phyloP scores from a whole-genome alignment of 768 basidiomycete species.

The Boletales sp. region DNA sequence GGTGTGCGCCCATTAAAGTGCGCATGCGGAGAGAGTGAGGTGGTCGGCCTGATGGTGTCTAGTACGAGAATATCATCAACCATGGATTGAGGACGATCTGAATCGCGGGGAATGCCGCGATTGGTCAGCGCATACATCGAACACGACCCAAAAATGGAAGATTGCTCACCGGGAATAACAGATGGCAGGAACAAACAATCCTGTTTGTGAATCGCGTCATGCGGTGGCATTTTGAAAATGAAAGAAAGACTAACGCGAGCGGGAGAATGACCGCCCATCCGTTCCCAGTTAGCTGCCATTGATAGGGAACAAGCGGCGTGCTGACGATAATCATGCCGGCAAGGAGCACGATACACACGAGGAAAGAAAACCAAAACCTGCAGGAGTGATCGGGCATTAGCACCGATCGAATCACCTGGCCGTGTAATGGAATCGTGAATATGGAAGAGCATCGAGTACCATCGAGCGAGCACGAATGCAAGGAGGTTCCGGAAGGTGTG shows the following conservation, averaged over 20 bases:
- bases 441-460: neutral
- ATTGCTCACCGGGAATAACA: constrained; percentile 68
- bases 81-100: constrained; percentile 85
- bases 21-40: constrained; percentile 12
- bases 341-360: constrained; percentile 50
- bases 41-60: constrained; percentile 1
- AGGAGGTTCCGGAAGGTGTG: neutral
- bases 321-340: constrained; percentile 60
- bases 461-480: neutral
- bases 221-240: neutral
- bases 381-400: constrained; percentile 15
- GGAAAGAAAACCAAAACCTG: constrained; percentile 35
- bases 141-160: constrained; percentile 5
- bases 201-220: constrained; percentile 30
- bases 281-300: constrained; percentile 58
- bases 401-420: constrained; percentile 1
- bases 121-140: constrained; percentile 13
- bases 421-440: neutral
- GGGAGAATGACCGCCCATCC: constrained; percentile 77
- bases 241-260: constrained; percentile 50
- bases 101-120: neutral
- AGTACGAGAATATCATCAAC: constrained; percentile 80
- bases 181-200: constrained; percentile 60
- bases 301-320: constrained; percentile 52
- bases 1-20: neutral